Evolutionary conservation across 768 basidiomycete species (phyloP).

Genomic region (Collybiopsis luxurians): DNA sequence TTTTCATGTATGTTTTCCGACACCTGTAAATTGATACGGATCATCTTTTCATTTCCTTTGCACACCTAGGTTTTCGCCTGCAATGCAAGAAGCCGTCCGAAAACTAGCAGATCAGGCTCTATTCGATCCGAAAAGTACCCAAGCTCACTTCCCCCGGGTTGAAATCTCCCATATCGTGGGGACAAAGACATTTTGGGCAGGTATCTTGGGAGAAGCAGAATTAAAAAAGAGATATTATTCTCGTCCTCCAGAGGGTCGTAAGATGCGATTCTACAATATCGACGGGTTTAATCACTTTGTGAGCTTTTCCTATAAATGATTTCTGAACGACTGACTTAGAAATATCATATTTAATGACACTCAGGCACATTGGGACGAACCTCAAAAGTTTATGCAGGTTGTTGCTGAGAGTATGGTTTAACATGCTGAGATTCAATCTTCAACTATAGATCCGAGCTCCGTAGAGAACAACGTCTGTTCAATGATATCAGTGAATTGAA

Average conservation of each 20-base stretch:
- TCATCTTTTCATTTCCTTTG: neutral
- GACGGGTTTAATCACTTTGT: slow-evolving; percentile 44
- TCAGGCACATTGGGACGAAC: neutral
- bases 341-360: neutral
- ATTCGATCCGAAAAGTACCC: slow-evolving; percentile 3
- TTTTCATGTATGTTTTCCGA: neutral
- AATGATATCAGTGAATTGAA: too few species aligned
- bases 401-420: neutral
- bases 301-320: slow-evolving; percentile 14
- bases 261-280: neutral
- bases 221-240: slow-evolving; percentile 9
- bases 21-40: neutral
- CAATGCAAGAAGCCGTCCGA: slow-evolving; percentile 1
- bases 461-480: too few species aligned
- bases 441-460: too few species aligned
- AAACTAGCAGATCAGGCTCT: slow-evolving; percentile 4
- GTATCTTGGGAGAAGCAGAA: slow-evolving; percentile 8
- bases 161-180: slow-evolving; percentile 2
- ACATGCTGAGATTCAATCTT: too few species aligned
- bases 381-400: neutral
- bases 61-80: neutral
- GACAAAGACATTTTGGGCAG: slow-evolving; percentile 5
- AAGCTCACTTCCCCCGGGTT: slow-evolving; percentile 4
- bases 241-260: slow-evolving; percentile 21
- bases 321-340: neutral